phyloP scores from a whole-genome alignment of 1,139 yeast genomes.

The Protomyces pachydermus region DNA sequence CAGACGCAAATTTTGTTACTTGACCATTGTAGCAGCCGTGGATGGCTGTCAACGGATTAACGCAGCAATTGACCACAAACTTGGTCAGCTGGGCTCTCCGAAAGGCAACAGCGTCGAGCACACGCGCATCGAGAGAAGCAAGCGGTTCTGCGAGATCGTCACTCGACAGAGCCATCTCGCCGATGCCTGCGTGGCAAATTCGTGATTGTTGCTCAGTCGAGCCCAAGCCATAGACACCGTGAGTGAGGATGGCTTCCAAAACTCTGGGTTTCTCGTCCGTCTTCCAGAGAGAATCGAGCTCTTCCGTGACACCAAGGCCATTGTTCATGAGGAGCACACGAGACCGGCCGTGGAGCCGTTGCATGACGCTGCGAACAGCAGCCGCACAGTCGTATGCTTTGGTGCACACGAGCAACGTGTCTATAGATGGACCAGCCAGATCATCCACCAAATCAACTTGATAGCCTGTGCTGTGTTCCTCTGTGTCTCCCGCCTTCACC shows the following conservation, averaged over 20 bases:
- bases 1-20: conserved; percentile 31
- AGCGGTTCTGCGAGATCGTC: background rate
- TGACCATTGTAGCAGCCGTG: conserved; percentile 65
- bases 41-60: conserved; percentile 69
- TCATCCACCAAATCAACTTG: background rate
- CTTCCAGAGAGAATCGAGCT: conserved; percentile 54
- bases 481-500: background rate
- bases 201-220: conserved; percentile 29
- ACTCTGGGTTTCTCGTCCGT: conserved; percentile 53
- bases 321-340: conserved; percentile 68
- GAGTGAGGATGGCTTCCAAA: conserved; percentile 71
- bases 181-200: conserved; percentile 64
- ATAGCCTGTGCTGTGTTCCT: background rate
- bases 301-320: conserved; percentile 65
- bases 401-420: conserved; percentile 36
- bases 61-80: conserved; percentile 65
- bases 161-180: conserved; percentile 42
- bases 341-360: conserved; percentile 45
- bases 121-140: background rate
- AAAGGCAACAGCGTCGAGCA: background rate
- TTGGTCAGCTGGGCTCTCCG: conserved; percentile 59
- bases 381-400: conserved; percentile 51
- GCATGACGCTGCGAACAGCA: conserved; percentile 48
- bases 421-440: background rate
- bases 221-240: conserved; percentile 57